Percentiles rank a stretch among this genome's conserved stretches.
These are phyloP conservation scores for Rubia tinctorum DNA, from an alignment of 305 asterid species.

Conservation along the genomic window DNA sequence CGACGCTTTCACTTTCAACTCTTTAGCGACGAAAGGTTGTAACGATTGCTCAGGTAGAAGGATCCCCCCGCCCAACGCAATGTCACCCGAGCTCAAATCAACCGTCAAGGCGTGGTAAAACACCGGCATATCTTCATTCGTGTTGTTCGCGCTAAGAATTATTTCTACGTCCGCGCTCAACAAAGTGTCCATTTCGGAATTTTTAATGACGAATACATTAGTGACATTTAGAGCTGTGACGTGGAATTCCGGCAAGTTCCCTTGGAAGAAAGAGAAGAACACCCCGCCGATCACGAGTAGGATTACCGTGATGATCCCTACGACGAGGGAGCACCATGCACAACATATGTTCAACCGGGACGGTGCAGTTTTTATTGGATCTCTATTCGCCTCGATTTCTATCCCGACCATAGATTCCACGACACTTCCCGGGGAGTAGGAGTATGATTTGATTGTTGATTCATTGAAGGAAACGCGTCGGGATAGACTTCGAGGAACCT, in stretches of 20 bases:
- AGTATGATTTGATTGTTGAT: slow-evolving; percentile 1
- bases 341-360: slow-evolving; percentile 14
- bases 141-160: slow-evolving; percentile 10
- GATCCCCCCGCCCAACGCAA: neutral
- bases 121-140: neutral
- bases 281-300: slow-evolving; percentile 3
- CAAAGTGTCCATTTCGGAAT: neutral
- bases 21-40: neutral
- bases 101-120: neutral
- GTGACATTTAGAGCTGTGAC: neutral
- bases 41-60: neutral
- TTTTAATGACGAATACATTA: neutral
- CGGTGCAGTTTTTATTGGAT: neutral
- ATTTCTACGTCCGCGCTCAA: slow-evolving; percentile 5
- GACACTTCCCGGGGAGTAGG: neutral
- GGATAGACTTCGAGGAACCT: slow-evolving; percentile 23
- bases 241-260: slow-evolving; percentile 17
- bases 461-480: slow-evolving; percentile 54
- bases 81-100: neutral
- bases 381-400: neutral
- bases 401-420: neutral
- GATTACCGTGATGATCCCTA: slow-evolving; percentile 7
- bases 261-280: slow-evolving; percentile 11
- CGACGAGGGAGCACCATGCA: slow-evolving; percentile 13
- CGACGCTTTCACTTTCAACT: neutral